Percentiles rank a stretch among this genome's conserved stretches.
These are phyloP conservation scores for Auxenochlorella protothecoides DNA, from an alignment of 139 green algal species.

Conservation along the genomic window DNA sequence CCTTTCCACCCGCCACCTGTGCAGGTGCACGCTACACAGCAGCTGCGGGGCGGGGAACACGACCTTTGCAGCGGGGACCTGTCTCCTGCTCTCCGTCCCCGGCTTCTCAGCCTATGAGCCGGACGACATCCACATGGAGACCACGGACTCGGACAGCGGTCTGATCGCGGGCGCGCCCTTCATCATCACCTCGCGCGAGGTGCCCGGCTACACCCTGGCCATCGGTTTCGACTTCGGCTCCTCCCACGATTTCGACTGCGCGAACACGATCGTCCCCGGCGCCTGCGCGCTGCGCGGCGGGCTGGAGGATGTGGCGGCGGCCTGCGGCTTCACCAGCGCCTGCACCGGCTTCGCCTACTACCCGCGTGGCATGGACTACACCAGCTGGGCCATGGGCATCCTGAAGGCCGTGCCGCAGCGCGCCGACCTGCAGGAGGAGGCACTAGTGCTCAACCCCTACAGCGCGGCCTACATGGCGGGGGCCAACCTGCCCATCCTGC, in stretches of 20 bases:
- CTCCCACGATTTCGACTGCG: slow-evolving; percentile 20
- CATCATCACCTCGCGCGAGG: slow-evolving; percentile 12
- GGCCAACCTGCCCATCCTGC: not conserved
- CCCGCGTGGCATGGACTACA: not conserved
- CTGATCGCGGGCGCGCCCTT: slow-evolving; percentile 14
- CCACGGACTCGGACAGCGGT: not conserved
- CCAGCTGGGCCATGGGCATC: not conserved
- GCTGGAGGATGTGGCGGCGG: not conserved
- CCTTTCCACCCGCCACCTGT: not conserved
- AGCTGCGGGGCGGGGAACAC: not conserved
- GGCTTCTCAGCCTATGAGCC: not conserved
- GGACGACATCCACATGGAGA: not conserved
- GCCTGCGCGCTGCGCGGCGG: not conserved
- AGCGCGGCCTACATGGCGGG: slow-evolving; percentile 15
- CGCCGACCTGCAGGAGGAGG: not conserved
- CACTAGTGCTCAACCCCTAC: slow-evolving; percentile 15
- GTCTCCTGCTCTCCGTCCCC: not conserved
- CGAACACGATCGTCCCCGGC: not conserved
- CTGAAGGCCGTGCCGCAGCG: slow-evolving; percentile 11
- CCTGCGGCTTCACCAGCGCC: slow-evolving; percentile 5
- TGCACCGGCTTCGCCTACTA: slow-evolving; percentile 21
- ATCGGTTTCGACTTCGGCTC: slow-evolving; percentile 16
- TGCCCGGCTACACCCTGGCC: slow-evolving; percentile 11
- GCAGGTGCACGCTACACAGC: slow-evolving; percentile 11
- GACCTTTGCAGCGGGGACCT: not conserved